Conservation (phyloP, 257 asterid species). For the Scutellaria barbata region DNA sequence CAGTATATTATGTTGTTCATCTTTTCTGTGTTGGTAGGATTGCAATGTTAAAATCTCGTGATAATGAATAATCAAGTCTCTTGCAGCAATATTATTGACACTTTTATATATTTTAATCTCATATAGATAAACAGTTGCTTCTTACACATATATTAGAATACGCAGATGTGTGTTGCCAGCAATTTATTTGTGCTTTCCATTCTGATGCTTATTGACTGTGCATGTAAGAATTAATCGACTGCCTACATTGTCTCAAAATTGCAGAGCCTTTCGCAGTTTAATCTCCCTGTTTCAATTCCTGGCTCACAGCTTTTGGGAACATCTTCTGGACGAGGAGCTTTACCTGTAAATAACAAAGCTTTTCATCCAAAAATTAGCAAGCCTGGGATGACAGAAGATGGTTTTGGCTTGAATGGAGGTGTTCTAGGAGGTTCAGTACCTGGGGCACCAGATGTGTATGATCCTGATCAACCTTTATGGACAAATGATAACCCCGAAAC, state of each 20-base stretch:
- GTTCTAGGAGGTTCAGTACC: conserved; percentile 54
- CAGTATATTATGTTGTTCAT: not conserved
- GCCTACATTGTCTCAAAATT: conserved; percentile 39
- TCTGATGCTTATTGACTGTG: conserved; percentile 15
- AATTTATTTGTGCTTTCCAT: conserved; percentile 21
- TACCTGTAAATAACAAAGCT: conserved; percentile 59
- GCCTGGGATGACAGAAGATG: conserved; percentile 56
- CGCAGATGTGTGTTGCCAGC: not conserved
- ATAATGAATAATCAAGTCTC: conserved; percentile 4
- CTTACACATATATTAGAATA: not conserved
- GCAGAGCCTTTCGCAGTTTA: conserved; percentile 89
- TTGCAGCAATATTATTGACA: not conserved
- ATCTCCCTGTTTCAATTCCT: conserved; percentile 76
- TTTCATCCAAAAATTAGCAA: conserved; percentile 57
- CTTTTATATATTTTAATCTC: conserved; percentile 9
- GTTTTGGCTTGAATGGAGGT: conserved; percentile 59
- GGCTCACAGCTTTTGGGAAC: conserved; percentile 67
- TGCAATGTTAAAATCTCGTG: not conserved
- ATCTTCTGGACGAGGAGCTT: conserved; percentile 60
- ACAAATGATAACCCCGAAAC: conserved; percentile 66
- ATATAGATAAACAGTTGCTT: conserved; percentile 18
- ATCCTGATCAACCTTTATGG: conserved; percentile 99
- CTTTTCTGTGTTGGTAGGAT: conserved; percentile 1
- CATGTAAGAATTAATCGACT: conserved; percentile 29
- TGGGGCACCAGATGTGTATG: conserved; percentile 81